Evolutionary conservation across 164 flowering plant genomes (phyloP).

Genomic region (Aristolochia contorta): DNA sequence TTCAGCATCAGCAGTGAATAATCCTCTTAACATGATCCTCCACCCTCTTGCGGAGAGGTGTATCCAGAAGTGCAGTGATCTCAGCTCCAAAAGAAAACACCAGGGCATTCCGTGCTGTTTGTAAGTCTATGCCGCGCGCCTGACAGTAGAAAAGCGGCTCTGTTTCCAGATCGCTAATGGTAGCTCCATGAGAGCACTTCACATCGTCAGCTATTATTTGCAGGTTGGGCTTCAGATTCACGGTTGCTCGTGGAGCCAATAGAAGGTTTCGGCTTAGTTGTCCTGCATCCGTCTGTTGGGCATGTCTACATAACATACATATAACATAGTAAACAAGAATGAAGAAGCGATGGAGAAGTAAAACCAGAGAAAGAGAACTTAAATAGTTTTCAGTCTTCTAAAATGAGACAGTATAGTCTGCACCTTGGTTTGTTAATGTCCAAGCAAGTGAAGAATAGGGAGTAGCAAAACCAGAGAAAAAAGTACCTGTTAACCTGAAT

Average conservation of each 20-base stretch:
- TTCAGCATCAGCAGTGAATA: constrained; percentile 37
- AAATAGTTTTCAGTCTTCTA: too few relatives aligned
- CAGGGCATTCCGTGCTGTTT: constrained; percentile 72
- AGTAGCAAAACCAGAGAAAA: too few relatives aligned
- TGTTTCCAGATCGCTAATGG: constrained; percentile 84
- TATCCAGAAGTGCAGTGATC: constrained; percentile 47
- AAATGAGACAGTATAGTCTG: too few relatives aligned
- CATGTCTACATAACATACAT: constrained; percentile 42
- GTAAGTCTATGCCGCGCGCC: constrained; percentile 64
- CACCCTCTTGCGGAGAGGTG: constrained; percentile 37
- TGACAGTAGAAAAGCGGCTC: constrained; percentile 77
- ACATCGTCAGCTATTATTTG: constrained; percentile 91
- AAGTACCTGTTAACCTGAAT: constrained; percentile 78
- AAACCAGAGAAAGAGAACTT: too few relatives aligned
- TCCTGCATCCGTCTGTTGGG: constrained; percentile 92
- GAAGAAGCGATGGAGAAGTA: too few relatives aligned
- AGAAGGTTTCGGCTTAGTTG: constrained; percentile 89
- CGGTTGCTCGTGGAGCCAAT: constrained; percentile 77
- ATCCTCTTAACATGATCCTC: constrained; percentile 33
- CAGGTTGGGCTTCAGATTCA: constrained; percentile 82
- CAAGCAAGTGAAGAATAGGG: too few relatives aligned
- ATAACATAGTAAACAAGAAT: too few relatives aligned
- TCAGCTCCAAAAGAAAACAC: constrained; percentile 82
- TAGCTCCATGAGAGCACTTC: constrained; percentile 94
- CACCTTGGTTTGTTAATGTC: too few relatives aligned